phyloP scores from a whole-genome alignment of 2,329 filamentous ascomycete species.

The Septoria petroselini region DNA sequence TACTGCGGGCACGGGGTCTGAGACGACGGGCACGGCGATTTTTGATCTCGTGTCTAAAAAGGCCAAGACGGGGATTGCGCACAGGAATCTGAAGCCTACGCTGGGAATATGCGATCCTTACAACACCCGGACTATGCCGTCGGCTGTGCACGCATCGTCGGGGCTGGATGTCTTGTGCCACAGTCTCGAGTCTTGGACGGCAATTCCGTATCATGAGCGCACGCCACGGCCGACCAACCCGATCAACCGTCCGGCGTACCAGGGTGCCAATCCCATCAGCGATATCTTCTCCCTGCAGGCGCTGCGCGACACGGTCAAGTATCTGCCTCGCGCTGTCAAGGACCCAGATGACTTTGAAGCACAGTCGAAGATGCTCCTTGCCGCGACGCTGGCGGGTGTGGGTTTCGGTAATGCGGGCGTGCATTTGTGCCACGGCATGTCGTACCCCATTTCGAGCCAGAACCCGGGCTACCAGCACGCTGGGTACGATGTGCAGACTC shows the following conservation, averaged over 20 bases:
- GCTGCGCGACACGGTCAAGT: slow-evolving; percentile 79
- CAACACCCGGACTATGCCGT: slow-evolving; percentile 94
- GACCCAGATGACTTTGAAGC: slow-evolving; percentile 91
- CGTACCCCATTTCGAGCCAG: slow-evolving; percentile 92
- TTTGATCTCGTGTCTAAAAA: slow-evolving; percentile 88
- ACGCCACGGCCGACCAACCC: slow-evolving; percentile 82
- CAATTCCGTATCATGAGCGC: slow-evolving; percentile 88
- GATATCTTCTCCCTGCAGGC: slow-evolving; percentile 94
- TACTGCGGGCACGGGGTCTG: slow-evolving; percentile 81
- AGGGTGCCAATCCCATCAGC: slow-evolving; percentile 95
- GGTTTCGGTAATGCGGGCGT: slow-evolving; percentile 98
- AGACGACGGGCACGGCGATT: slow-evolving; percentile 96
- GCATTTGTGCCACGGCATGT: slow-evolving; percentile 88
- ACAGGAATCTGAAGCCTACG: slow-evolving; percentile 91
- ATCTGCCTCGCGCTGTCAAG: slow-evolving; percentile 79
- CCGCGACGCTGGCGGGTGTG: slow-evolving; percentile 88
- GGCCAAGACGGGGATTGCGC: slow-evolving; percentile 93
- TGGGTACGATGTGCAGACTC: slow-evolving; percentile 73
- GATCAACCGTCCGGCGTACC: slow-evolving; percentile 86
- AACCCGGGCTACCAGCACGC: slow-evolving; percentile 86
- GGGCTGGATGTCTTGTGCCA: slow-evolving; percentile 95
- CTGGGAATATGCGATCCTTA: slow-evolving; percentile 82
- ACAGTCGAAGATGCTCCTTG: slow-evolving; percentile 91
- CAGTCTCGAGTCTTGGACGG: slow-evolving; percentile 93
- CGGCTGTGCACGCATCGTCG: slow-evolving; percentile 85